A percentile compares a stretch with the other conserved stretches of the same genome.
Evolutionary conservation across 2,329 filamentous ascomycete species (phyloP).

Genomic region (Proliferodiscus dingleyae): DNA sequence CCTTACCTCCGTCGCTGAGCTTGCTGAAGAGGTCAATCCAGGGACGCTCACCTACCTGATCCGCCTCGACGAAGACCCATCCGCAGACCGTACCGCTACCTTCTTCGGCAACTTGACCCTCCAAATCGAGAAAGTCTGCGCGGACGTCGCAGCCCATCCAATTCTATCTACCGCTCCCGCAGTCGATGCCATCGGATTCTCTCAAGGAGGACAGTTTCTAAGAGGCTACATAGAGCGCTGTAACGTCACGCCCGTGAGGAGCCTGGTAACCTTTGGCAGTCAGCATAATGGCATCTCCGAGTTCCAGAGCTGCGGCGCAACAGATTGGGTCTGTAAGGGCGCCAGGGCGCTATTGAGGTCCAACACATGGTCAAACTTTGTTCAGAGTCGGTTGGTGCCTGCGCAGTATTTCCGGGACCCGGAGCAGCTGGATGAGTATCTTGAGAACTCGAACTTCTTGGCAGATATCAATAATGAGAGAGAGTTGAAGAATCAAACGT

Average conservation of each 20-base stretch:
- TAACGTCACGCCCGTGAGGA: constrained; percentile 55
- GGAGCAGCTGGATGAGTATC: constrained; percentile 63
- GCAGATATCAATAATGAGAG: constrained; percentile 97
- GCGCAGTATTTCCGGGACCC: constrained; percentile 90
- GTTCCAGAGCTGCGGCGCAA: constrained; percentile 67
- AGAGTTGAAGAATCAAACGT: constrained; percentile 63
- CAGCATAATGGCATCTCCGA: constrained; percentile 79
- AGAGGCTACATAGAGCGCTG: constrained; percentile 86
- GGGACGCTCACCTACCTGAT: constrained; percentile 82
- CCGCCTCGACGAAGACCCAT: constrained; percentile 56
- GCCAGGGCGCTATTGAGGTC: constrained; percentile 72
- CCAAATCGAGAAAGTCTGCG: constrained; percentile 74
- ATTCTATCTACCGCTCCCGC: constrained; percentile 78
- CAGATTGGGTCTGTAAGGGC: constrained; percentile 76
- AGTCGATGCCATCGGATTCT: constrained; percentile 90
- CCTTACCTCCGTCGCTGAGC: constrained; percentile 62
- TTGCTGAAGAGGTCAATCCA: constrained; percentile 69
- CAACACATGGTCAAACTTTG: constrained; percentile 74
- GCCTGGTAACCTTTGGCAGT: constrained; percentile 64
- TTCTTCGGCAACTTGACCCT: constrained; percentile 86
- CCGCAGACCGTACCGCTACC: constrained; percentile 71
- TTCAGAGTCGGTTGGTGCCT: constrained; percentile 78
- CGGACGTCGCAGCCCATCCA: constrained; percentile 67
- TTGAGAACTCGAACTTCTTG: constrained; percentile 78
- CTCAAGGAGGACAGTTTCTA: constrained; percentile 94